Conservation (phyloP, 192 early-diverging fungal genomes). For the Physocladia obscura region DNA sequence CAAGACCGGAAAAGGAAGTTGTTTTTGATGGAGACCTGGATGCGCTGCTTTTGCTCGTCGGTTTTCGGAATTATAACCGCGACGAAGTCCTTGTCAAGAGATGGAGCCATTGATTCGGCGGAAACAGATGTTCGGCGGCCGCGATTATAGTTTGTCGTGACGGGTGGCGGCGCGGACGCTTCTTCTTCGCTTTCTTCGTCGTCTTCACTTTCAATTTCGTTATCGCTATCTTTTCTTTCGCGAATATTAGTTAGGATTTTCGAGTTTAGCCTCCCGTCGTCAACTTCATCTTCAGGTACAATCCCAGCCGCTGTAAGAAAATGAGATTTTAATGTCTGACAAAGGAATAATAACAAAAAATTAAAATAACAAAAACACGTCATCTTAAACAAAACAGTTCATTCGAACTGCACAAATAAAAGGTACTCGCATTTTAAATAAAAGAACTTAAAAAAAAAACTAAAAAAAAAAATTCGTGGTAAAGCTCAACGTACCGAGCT, state of each 20-base stretch:
- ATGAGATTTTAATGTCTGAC: background rate
- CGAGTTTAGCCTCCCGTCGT: background rate
- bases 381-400: background rate
- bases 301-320: slow-evolving; percentile 10
- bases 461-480: too few relatives aligned
- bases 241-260: background rate
- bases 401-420: background rate
- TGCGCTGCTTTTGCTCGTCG: slow-evolving; percentile 79
- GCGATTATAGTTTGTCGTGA: slow-evolving; percentile 73
- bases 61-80: slow-evolving; percentile 90
- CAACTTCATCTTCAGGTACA: background rate
- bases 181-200: slow-evolving; percentile 56
- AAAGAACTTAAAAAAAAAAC: too few relatives aligned
- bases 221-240: slow-evolving; percentile 8
- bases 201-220: slow-evolving; percentile 37
- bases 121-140: slow-evolving; percentile 93
- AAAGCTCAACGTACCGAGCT: slow-evolving; percentile 26
- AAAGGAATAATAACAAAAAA: background rate
- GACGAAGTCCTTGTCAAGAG: slow-evolving; percentile 75
- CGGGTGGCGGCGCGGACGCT: slow-evolving; percentile 63
- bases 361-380: background rate
- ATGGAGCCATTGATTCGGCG: slow-evolving; percentile 99
- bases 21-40: slow-evolving; percentile 77
- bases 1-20: slow-evolving; percentile 95
- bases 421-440: too few relatives aligned